phyloP scores from a whole-genome alignment of 805 yeast species.

The Saccharomycopsis vini region DNA sequence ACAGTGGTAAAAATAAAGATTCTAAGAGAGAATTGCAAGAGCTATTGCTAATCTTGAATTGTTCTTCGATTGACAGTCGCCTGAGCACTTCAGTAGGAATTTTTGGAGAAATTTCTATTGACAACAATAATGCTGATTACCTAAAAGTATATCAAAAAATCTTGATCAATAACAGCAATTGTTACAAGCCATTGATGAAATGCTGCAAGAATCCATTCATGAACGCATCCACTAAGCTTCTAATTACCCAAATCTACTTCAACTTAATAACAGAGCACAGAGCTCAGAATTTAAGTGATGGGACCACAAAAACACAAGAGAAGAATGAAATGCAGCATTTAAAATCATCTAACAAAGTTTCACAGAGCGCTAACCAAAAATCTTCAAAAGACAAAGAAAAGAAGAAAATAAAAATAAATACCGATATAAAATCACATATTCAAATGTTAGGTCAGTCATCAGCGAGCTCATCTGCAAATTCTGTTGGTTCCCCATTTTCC shows the following conservation, averaged over 20 bases:
- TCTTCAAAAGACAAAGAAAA: too few relatives aligned
- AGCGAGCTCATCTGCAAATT: background rate
- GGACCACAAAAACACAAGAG: too few relatives aligned
- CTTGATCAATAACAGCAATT: slow-evolving; percentile 2
- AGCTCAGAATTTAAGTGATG: too few relatives aligned
- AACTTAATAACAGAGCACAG: slow-evolving; percentile 14
- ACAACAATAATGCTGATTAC: background rate
- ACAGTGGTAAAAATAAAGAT: background rate
- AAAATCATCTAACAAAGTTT: background rate
- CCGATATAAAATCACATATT: background rate
- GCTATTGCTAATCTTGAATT: background rate
- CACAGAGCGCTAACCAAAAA: background rate
- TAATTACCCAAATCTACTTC: slow-evolving; percentile 12
- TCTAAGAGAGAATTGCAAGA: slow-evolving; percentile 4
- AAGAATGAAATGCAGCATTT: background rate
- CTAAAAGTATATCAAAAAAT: background rate
- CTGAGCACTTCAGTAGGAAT: background rate
- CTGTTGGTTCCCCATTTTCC: too few relatives aligned
- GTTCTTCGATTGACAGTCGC: background rate
- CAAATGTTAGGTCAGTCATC: background rate
- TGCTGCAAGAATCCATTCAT: slow-evolving; percentile 16
- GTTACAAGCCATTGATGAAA: slow-evolving; percentile 10
- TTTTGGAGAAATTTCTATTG: background rate
- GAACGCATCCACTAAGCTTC: background rate
- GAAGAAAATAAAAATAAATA: too few relatives aligned